Evolutionary conservation across 331 rosid genomes (phyloP).

Genomic region (Rosa hybrid): DNA sequence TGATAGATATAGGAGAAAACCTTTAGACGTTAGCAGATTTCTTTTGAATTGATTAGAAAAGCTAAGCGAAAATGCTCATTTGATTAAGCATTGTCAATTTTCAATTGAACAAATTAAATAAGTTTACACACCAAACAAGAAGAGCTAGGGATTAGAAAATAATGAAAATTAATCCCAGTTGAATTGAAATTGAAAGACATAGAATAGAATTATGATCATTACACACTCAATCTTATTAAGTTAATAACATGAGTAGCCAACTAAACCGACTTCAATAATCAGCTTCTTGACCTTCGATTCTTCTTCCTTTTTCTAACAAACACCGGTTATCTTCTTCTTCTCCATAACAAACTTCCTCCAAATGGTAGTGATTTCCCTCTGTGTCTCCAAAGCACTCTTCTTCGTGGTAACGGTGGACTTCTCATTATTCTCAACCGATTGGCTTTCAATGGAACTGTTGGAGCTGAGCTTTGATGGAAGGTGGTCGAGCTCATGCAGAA

Average conservation of each 20-base stretch:
- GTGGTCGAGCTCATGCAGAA: slow-evolving; percentile 62
- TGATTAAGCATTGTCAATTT: neutral
- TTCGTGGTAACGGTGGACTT: slow-evolving; percentile 33
- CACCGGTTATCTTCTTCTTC: slow-evolving; percentile 73
- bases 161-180: neutral
- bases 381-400: slow-evolving; percentile 60
- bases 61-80: neutral
- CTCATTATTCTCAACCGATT: slow-evolving; percentile 12
- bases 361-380: slow-evolving; percentile 63
- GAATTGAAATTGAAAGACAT: neutral
- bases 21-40: too few relatives aligned
- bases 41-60: too few relatives aligned
- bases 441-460: slow-evolving; percentile 9
- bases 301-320: slow-evolving; percentile 38
- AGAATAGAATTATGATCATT: neutral
- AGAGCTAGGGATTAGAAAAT: neutral
- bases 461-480: slow-evolving; percentile 47
- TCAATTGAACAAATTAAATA: too few relatives aligned
- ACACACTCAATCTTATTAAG: neutral
- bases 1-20: too few relatives aligned
- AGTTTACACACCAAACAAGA: neutral
- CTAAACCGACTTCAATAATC: neutral
- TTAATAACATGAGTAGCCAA: neutral
- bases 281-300: neutral
- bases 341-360: slow-evolving; percentile 81